Evolutionary conservation across 2,329 filamentous ascomycete species (phyloP).

Genomic region (Penicillium sp.): DNA sequence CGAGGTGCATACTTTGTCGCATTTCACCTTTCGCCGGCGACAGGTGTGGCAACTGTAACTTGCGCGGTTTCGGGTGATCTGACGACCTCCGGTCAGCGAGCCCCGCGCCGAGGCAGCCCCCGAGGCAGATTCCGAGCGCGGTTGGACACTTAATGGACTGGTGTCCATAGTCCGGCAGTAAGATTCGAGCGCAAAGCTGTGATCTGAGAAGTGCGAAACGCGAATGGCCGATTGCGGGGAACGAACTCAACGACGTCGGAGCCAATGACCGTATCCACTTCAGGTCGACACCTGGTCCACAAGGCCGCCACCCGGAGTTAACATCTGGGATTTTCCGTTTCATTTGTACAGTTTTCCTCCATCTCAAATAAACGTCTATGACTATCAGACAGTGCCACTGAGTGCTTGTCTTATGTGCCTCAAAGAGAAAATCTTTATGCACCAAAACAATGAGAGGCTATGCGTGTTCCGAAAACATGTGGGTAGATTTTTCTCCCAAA

Average conservation of each 20-base stretch:
- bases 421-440: no score
- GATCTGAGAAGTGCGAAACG: slow-evolving; percentile 1
- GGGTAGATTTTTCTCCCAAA: no score
- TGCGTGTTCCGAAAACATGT: no score
- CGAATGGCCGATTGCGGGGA: slow-evolving; percentile 14
- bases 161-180: slow-evolving; percentile 14
- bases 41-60: slow-evolving; percentile 50
- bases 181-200: not conserved
- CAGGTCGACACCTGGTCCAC: not conserved
- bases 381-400: no score
- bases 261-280: slow-evolving; percentile 10
- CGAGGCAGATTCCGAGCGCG: slow-evolving; percentile 4
- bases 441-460: no score
- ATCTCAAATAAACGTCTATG: no score
- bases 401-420: no score
- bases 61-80: slow-evolving; percentile 48
- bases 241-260: not conserved
- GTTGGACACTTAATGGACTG: slow-evolving; percentile 6
- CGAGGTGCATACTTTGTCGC: slow-evolving; percentile 36
- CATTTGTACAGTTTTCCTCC: no score
- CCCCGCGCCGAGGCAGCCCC: slow-evolving; percentile 9
- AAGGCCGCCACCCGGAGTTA: not conserved
- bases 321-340: no score
- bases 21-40: slow-evolving; percentile 49
- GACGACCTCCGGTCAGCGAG: slow-evolving; percentile 33